Evolutionary conservation across 1,284 basidiomycete species (phyloP).

Genomic region (Serendipita sp.): DNA sequence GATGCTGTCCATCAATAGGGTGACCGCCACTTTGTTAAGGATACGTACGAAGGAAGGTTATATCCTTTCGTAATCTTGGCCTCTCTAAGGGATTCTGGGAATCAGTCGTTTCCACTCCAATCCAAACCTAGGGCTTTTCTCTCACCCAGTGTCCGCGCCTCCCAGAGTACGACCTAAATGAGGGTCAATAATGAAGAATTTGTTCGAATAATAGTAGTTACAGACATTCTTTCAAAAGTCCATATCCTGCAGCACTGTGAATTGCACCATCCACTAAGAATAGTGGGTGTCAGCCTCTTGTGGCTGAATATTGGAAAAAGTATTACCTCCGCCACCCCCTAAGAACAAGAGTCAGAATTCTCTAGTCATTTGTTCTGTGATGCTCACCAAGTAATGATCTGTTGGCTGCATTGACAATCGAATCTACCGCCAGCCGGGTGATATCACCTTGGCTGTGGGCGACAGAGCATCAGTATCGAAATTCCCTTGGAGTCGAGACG

Average conservation of each 20-base stretch:
- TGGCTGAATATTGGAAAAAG: background rate
- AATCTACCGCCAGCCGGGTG: slow-evolving; percentile 54
- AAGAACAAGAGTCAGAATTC: background rate
- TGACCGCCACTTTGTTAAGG: background rate
- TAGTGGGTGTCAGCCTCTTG: background rate
- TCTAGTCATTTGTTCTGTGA: too few relatives aligned
- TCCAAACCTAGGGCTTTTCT: background rate
- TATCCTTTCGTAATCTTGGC: slow-evolving; percentile 73
- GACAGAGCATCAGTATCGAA: background rate
- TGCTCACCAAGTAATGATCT: slow-evolving; percentile 48
- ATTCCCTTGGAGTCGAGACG: background rate
- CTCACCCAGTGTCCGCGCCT: slow-evolving; percentile 61
- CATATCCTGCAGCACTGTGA: slow-evolving; percentile 67
- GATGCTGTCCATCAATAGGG: slow-evolving; percentile 15
- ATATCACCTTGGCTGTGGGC: slow-evolving; percentile 60
- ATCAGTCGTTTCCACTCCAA: background rate
- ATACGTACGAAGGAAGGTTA: slow-evolving; percentile 50
- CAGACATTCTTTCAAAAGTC: slow-evolving; percentile 61
- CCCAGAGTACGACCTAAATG: slow-evolving; percentile 43
- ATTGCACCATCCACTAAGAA: slow-evolving; percentile 69
- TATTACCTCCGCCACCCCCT: slow-evolving; percentile 57
- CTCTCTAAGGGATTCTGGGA: slow-evolving; percentile 20
- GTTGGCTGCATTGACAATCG: slow-evolving; percentile 85
- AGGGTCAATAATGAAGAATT: background rate
- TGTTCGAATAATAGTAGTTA: slow-evolving; percentile 1